Evolutionary conservation across 805 yeast species (phyloP), one percentile per base, ranked within the genome.

Genomic region (Sungouiozyma intestinalis): DNA sequence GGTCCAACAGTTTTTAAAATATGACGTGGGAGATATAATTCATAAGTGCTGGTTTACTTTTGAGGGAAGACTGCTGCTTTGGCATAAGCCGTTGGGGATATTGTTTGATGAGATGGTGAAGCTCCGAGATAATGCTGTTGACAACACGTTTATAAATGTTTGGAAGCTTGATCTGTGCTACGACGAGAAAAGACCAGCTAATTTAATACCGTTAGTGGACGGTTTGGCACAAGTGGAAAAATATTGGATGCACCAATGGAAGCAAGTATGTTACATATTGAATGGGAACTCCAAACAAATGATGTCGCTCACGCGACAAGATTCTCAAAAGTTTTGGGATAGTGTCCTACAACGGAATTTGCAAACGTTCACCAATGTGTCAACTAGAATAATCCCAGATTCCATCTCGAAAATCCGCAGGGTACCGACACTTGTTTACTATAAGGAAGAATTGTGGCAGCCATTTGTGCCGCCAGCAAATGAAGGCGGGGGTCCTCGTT

Each of bases 51-150:
- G 94, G 94, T 66, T 85, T 31, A 85, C 77, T 47, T 72, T 67
- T 53, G 80, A 79, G 27, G 71, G 64, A 3, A 76, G 69, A 1
- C 86, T 92, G 0, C 47, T 87, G 24, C 69, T 72, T 39, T 86
- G 96, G 94, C 76, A 82, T 48, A 65, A 76, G 47, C 95, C 95
- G 0, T 58, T 79, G 1, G 95, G 95, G 0, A 62, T 81, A 3
- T 57, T 79, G 2, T 77, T 71, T 53, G 94, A 85, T 50, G 34
- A 37, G 38, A 16, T 29, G 9, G 24, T 34, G 39, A 3, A 16
- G 35, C 8, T 17, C 38, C 16, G 27, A 33, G 19, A 37, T 13
- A 33, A 24, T 15, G 38, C 34, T 17, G 16, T 14, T 9, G 29
- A 20, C 31, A 49, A 46, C n/a, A 47, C 40, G 38, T 47, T 48